These are phyloP conservation scores for Linum trigynum DNA, from an alignment of 345 rosid species.

Conservation along the genomic window DNA sequence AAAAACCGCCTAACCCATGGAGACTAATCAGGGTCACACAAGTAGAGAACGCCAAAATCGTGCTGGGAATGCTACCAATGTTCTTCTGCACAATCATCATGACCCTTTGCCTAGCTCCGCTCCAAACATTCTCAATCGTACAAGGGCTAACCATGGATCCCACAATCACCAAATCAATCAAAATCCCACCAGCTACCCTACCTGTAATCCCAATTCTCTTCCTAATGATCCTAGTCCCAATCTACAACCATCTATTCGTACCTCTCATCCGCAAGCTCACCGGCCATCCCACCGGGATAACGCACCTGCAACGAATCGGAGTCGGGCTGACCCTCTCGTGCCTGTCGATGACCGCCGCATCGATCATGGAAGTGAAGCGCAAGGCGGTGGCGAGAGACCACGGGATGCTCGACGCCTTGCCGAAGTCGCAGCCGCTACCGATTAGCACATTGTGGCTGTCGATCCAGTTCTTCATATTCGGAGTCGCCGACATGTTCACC, in stretches of 20 bases:
- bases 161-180: constrained; percentile 23
- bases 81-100: constrained; percentile 51
- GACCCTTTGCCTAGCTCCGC: constrained; percentile 36
- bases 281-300: constrained; percentile 37
- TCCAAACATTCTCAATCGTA: constrained; percentile 10
- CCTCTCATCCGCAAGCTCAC: constrained; percentile 38
- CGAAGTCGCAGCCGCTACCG: constrained; percentile 33
- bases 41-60: constrained; percentile 49
- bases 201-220: constrained; percentile 38
- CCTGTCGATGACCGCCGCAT: constrained; percentile 39
- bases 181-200: constrained; percentile 46
- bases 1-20: constrained; percentile 30
- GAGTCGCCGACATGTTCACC: constrained; percentile 48
- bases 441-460: constrained; percentile 47
- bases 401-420: constrained; percentile 40
- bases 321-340: constrained; percentile 41
- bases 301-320: constrained; percentile 51
- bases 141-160: constrained; percentile 38
- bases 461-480: constrained; percentile 48
- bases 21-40: constrained; percentile 52
- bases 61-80: constrained; percentile 41
- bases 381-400: constrained; percentile 36
- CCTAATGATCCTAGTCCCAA: constrained; percentile 31
- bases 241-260: constrained; percentile 38
- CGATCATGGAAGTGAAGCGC: constrained; percentile 40